Evolutionary conservation across 2,329 filamentous ascomycete species (phyloP).

Genomic region (Aspergillus nomiae): DNA sequence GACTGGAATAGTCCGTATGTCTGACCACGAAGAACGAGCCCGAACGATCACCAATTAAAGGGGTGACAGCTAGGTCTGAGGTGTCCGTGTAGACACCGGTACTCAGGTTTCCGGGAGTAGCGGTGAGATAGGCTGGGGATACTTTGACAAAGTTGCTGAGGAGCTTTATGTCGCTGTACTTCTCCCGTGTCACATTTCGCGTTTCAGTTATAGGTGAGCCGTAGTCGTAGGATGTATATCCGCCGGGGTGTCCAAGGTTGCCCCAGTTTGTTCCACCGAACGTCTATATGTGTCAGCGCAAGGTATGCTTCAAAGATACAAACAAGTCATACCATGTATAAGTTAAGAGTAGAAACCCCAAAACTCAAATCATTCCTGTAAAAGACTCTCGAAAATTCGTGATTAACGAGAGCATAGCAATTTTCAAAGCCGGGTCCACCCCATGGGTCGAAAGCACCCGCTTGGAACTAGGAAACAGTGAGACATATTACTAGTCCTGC

Average conservation of each 20-base stretch:
- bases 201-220: conserved; percentile 69
- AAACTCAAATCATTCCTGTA: conserved; percentile 74
- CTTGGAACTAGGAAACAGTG: conserved; percentile 60
- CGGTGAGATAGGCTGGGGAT: conserved; percentile 68
- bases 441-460: conserved; percentile 73
- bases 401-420: conserved; percentile 66
- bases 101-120: conserved; percentile 52
- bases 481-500: background rate
- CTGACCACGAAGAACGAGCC: conserved; percentile 63
- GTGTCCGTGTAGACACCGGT: conserved; percentile 54
- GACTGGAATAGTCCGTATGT: conserved; percentile 66
- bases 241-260: conserved; percentile 70
- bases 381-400: conserved; percentile 76
- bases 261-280: conserved; percentile 85
- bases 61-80: conserved; percentile 61
- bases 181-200: conserved; percentile 68
- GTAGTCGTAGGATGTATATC: conserved; percentile 65
- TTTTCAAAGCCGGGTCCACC: conserved; percentile 70
- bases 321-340: conserved; percentile 66
- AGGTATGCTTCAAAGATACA: background rate
- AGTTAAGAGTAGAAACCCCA: conserved; percentile 67
- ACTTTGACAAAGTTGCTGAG: conserved; percentile 74
- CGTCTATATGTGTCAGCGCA: conserved; percentile 43
- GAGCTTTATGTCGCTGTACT: conserved; percentile 78
- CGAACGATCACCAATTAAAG: conserved; percentile 58